Percentiles rank a stretch among this genome's conserved stretches.
These are phyloP conservation scores for Trichosporon ovoides DNA, from an alignment of 1,284 basidiomycete genomes.

Conservation along the genomic window DNA sequence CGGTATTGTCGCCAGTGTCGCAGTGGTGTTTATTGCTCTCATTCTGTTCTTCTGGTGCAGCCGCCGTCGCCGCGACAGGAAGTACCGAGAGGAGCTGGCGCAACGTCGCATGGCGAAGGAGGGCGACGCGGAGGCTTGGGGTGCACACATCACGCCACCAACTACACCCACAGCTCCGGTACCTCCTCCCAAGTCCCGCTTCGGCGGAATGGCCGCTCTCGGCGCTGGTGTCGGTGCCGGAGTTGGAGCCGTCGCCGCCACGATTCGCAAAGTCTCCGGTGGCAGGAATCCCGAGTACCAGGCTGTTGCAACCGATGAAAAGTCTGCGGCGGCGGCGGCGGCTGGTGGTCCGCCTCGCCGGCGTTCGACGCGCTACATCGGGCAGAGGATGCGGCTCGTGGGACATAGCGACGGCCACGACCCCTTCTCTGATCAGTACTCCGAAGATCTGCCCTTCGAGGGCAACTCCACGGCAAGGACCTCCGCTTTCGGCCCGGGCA, in stretches of 20 bases:
- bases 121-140: neutral
- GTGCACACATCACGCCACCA: neutral
- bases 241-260: neutral
- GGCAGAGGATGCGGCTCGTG: neutral
- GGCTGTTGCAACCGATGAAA: neutral
- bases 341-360: neutral
- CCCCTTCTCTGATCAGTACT: neutral
- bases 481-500: neutral
- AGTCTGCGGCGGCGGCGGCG: too few relatives aligned
- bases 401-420: conserved; percentile 4
- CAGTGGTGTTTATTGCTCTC: neutral
- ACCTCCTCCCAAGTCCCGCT: neutral
- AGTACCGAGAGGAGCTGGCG: neutral
- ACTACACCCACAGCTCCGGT: too few relatives aligned
- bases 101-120: neutral
- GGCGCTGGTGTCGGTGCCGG: neutral
- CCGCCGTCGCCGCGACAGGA: neutral
- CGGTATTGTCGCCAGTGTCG: neutral
- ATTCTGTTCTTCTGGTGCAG: conserved; percentile 3
- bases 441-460: neutral
- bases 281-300: neutral
- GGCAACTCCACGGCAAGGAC: neutral
- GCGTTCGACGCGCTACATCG: neutral
- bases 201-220: neutral
- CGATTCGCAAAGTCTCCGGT: neutral